Conservation (phyloP, 768 basidiomycete genomes). For the Leccinum truebloodii region DNA sequence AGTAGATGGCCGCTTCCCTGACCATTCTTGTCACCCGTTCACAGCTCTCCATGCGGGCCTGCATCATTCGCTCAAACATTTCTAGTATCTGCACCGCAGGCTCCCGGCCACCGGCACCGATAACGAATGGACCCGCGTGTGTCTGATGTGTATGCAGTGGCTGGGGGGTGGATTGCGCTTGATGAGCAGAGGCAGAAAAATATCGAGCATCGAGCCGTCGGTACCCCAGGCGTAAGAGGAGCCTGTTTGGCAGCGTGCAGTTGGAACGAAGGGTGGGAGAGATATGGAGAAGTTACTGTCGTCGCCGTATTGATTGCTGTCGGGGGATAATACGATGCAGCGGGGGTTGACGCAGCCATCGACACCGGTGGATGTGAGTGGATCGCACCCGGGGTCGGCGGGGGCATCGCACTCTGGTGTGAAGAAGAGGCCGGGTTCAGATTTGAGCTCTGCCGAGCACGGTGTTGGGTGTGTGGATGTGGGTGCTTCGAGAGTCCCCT, state of each 20-base stretch:
- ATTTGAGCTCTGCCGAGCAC: constrained; percentile 32
- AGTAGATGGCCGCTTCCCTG: constrained; percentile 24
- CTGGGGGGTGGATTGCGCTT: constrained; percentile 9
- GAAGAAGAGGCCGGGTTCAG: constrained; percentile 31
- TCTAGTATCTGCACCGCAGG: constrained; percentile 56
- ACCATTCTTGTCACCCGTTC: constrained; percentile 63
- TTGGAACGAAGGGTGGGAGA: constrained; percentile 32
- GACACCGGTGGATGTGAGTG: constrained; percentile 20
- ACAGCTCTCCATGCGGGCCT: constrained; percentile 76
- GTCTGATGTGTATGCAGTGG: constrained; percentile 13
- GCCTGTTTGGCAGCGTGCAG: constrained; percentile 19
- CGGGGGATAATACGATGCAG: constrained; percentile 31
- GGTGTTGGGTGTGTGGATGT: constrained; percentile 29
- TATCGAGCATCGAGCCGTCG: constrained; percentile 15
- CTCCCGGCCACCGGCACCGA: constrained; percentile 36
- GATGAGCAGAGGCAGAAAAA: constrained; percentile 14
- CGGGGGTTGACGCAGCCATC: constrained; percentile 18
- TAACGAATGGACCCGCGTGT: constrained; percentile 26
- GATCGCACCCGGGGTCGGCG: constrained; percentile 13
- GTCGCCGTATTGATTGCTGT: constrained; percentile 31
- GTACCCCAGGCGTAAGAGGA: constrained; percentile 11
- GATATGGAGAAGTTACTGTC: constrained; percentile 35
- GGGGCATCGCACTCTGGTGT: constrained; percentile 19
- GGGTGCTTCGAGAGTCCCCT: constrained; percentile 30
- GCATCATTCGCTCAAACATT: constrained; percentile 72